phyloP scores from a whole-genome alignment of 2,329 filamentous ascomycete genomes.

The Trichophyton benhamiae region DNA sequence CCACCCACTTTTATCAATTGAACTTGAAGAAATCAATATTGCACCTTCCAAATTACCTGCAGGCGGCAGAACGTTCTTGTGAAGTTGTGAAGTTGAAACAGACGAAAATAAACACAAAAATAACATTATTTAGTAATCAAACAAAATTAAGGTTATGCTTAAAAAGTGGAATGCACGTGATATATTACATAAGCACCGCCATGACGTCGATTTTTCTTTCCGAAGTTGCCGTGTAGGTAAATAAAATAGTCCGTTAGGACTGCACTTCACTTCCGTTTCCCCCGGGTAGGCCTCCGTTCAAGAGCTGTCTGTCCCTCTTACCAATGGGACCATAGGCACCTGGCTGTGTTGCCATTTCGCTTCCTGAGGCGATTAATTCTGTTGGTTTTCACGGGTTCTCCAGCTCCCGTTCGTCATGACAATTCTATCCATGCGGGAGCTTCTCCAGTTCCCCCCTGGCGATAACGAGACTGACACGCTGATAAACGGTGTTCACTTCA shows the following conservation, averaged over 20 bases:
- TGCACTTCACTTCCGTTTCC: neutral
- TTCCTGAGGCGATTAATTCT: neutral
- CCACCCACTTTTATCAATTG: neutral
- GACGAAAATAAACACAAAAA: neutral
- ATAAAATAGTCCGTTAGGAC: neutral
- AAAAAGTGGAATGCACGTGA: neutral
- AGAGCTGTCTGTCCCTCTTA: neutral
- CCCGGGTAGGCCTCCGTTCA: neutral
- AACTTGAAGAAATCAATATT: neutral
- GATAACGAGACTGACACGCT: slow-evolving; percentile 33
- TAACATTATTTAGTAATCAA: neutral
- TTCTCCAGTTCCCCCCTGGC: slow-evolving; percentile 24
- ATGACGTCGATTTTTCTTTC: neutral
- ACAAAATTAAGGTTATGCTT: neutral
- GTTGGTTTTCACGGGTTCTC: neutral
- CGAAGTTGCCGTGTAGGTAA: neutral
- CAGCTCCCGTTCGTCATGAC: slow-evolving; percentile 14
- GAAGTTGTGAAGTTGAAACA: neutral
- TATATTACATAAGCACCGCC: neutral
- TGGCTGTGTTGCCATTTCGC: neutral
- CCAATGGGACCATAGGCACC: neutral
- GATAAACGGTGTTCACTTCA: slow-evolving; percentile 53
- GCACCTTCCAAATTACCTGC: too few relatives aligned
- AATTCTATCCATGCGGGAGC: slow-evolving; percentile 18
- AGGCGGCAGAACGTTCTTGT: too few relatives aligned